Base-by-base conservation (phyloP, 768 basidiomycete genomes). In the Suillus fuscotomentosus region DNA sequence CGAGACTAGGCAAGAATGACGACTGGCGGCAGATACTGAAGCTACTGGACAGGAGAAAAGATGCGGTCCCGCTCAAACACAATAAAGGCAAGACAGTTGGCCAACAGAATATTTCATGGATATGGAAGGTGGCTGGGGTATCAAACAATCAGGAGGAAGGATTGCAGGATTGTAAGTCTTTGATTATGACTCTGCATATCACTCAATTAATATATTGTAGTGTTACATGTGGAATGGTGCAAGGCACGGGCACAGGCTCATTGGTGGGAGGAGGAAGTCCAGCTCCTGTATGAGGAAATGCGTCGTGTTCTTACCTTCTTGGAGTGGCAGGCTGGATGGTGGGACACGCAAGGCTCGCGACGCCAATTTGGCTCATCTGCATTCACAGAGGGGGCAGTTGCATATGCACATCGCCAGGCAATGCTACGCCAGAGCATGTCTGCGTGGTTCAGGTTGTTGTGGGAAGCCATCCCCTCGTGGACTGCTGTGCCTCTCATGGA, bases 281-380 rank as follows among this genome's bases (percentile, higher is more conserved):
- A 3, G 9, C 59, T 60, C 4, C 5, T 60, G 9, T 22, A 0
- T 27, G 59, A 60, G 43, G 59, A 60, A 60, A 43, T 60, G 59
- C 1, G 39, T 1, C 5, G 11, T 20, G 59, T 60, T 39, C 59
- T 60, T 27, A 2, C 31, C 5, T 60, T 24, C 22, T 43, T 60
- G 20, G 59, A 36, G 22, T 60, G 59, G 59, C 59, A 60, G 27
- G 59, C 59, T 43, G 14, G 14, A 36, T 60, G 59, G 59, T 60
- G 59, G 59, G 39, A 60, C 8, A 5, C 1, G 11, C 31, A 60
- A 42, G 59, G 48, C 6, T 0, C 48, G 14, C 13, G 3, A 50
- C 2, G 5, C 22, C 22, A 50, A 50, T 50, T 50, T 50, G 11
- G 7, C 11, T 50, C 22, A 7, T 13, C 5, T 24, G 48, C 5